Evolutionary conservation across 345 rosid species (phyloP), one percentile per base, ranked within the genome.

Genomic region (Toxicodendron radicans): DNA sequence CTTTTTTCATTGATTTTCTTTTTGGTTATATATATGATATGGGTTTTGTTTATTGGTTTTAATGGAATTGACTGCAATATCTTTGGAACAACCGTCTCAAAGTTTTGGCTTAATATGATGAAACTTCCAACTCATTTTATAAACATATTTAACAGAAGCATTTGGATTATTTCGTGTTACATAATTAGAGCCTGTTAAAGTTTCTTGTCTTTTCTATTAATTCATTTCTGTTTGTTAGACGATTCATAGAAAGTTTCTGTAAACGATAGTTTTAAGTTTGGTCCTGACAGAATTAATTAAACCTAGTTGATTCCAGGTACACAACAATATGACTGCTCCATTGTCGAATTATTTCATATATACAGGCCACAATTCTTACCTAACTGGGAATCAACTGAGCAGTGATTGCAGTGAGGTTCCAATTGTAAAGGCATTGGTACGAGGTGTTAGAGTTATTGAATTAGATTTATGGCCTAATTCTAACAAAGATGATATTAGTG

Each of bases 381-480:
- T 93, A 66, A 96, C 99, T 0, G 98, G 98, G 58, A 96, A 96
- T 78, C 99, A 96, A 79, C 84, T 96, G 23, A 96, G 95, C 78
- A 92, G 99, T 62, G 97, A 96, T 72, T 90, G 99, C 65, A 96
- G 99, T 38, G 99, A 92, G 63, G 95, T 87, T 56, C 98, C 98
- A 16, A 92, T 93, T 74, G 87, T 88, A 24, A 81, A 74, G 65
- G 97, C 99, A 1, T 81, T 96, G 73, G 81, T 84, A 79, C 81
- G 79, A 76, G 99, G 98, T 0, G 97, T 93, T 46, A 85, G 95
- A 65, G 99, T 93, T 5, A 93, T 96, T 6, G 97, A 96, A 74
- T 86, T 96, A 14, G 99, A 96, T 87, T 71, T 96, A 72, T 96
- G 99, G 98, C 99, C 98, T 18, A 86, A 85, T 78, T 93, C 97